phyloP scores from a whole-genome alignment of 495 filamentous ascomycete species.

The Penicillium pulvis region DNA sequence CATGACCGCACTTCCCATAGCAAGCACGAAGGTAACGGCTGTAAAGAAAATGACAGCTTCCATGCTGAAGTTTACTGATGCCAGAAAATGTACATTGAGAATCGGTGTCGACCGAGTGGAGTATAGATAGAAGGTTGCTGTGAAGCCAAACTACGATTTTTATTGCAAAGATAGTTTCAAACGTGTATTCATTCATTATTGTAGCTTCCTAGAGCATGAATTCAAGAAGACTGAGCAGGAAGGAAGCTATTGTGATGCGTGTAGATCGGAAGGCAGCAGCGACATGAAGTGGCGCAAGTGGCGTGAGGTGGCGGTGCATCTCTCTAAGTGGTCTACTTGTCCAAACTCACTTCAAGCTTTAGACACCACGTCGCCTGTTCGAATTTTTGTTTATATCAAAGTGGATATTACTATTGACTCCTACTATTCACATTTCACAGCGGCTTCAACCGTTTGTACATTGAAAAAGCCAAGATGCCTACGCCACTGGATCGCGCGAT shows the following conservation, averaged over 20 bases:
- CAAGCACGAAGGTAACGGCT: slow-evolving; percentile 19
- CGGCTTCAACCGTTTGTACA: neutral
- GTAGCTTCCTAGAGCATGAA: neutral
- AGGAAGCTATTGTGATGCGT: neutral
- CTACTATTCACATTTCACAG: neutral
- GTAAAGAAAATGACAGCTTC: slow-evolving; percentile 22
- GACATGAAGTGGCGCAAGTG: slow-evolving; percentile 14
- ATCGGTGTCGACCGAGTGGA: neutral
- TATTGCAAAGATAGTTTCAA: neutral
- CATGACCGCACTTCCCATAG: slow-evolving; percentile 13
- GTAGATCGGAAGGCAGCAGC: slow-evolving; percentile 2
- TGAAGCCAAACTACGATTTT: neutral
- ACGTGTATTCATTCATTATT: neutral
- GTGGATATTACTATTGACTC: neutral
- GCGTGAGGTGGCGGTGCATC: slow-evolving; percentile 18
- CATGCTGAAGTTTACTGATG: slow-evolving; percentile 6
- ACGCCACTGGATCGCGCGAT: slow-evolving; percentile 78
- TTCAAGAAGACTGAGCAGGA: neutral
- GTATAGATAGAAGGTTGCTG: slow-evolving; percentile 13
- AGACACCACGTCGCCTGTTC: slow-evolving; percentile 11
- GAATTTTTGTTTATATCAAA: neutral
- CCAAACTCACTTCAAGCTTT: slow-evolving; percentile 6
- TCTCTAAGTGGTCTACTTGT: slow-evolving; percentile 10
- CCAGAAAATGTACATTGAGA: slow-evolving; percentile 1
- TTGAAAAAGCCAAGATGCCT: slow-evolving; percentile 47